Evolutionary conservation across 352 stramenopile species (phyloP), one percentile per base, ranked within the genome.

Genomic region (Phytophthora fragariae): DNA sequence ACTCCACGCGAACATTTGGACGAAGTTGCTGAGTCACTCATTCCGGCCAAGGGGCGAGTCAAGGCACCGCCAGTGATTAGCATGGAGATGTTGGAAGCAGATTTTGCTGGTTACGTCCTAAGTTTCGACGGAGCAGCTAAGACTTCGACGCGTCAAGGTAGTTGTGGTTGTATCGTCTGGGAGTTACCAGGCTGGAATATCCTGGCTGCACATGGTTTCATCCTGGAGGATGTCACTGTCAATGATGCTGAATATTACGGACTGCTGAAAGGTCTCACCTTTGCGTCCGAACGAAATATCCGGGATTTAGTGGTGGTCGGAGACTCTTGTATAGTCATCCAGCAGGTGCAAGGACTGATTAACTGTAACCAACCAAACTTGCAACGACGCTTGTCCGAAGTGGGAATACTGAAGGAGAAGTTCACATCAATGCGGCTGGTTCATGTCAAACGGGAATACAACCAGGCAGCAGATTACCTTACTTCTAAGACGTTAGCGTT

Each of bases 111-210:
- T 4, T 39, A 47, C 8, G 46, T 65, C 4, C n/a, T 65, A 17
- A 57, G 58, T 65, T 65, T 65, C 37, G 58, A 65, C 14, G 41
- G 58, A 19, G 56, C 56, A 0, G 56, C 31, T 0, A 62, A 65
- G 58, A 47, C 58, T 8, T 47, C n/a, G 7, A 57, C 58, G 2
- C 33, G 33, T 5, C 33, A 50, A 35, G 55, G 55, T 9, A 61
- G 55, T n/a, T 61, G 55, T 5, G 55, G 55, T 2, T 61, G 31
- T 33, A 24, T 61, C 9, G n/a, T 65, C 3, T 65, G 58, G 44
- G 39, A 47, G 6, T 17, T 65, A 1, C 58, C 58, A 6, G 58
- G 15, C 8, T 65, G 58, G 58, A n/a, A 44, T 1, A 17, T 47
- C 2, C 1, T 17, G 14, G 3, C 27, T 11, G 12, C 52, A 12